phyloP scores from a whole-genome alignment of 371 early-diverging fungal genomes.

The Mucor plumbeus region DNA sequence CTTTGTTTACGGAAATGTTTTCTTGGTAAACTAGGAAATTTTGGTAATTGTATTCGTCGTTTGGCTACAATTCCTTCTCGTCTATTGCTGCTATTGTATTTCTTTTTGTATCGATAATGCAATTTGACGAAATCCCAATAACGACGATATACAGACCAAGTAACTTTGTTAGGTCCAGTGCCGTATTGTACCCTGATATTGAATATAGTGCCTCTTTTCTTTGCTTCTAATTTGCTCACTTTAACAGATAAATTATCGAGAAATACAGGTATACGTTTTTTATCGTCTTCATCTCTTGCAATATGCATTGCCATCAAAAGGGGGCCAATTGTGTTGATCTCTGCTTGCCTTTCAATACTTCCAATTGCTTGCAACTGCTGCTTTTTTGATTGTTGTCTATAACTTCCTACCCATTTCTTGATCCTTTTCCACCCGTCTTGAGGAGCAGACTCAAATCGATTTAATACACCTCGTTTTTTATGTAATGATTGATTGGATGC shows the following conservation, averaged over 20 bases:
- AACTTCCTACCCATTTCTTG: slow-evolving; percentile 24
- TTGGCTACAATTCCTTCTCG: not conserved
- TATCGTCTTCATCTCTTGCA: slow-evolving; percentile 33
- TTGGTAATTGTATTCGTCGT: slow-evolving; percentile 44
- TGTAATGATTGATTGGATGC: not conserved
- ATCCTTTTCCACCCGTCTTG: slow-evolving; percentile 26
- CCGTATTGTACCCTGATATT: slow-evolving; percentile 33
- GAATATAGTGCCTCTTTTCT: slow-evolving; percentile 14
- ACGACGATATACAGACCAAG: slow-evolving; percentile 59
- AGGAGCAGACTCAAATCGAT: slow-evolving; percentile 26
- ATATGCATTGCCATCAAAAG: slow-evolving; percentile 30
- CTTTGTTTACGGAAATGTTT: slow-evolving; percentile 14
- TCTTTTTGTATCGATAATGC: slow-evolving; percentile 50
- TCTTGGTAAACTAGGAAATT: slow-evolving; percentile 48
- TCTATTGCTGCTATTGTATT: slow-evolving; percentile 36
- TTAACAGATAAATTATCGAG: slow-evolving; percentile 27
- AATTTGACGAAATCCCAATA: slow-evolving; percentile 63
- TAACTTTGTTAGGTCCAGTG: slow-evolving; percentile 15
- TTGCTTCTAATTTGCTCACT: slow-evolving; percentile 18
- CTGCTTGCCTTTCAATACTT: slow-evolving; percentile 25
- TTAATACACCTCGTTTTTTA: slow-evolving; percentile 7
- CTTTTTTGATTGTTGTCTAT: not conserved
- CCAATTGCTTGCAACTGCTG: not conserved
- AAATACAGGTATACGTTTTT: slow-evolving; percentile 37
- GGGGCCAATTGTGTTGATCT: slow-evolving; percentile 32